A percentile compares a stretch with the other conserved stretches of the same genome.
Conservation (phyloP, 1,139 yeast genomes). For the Diutina pseudorugosa region DNA sequence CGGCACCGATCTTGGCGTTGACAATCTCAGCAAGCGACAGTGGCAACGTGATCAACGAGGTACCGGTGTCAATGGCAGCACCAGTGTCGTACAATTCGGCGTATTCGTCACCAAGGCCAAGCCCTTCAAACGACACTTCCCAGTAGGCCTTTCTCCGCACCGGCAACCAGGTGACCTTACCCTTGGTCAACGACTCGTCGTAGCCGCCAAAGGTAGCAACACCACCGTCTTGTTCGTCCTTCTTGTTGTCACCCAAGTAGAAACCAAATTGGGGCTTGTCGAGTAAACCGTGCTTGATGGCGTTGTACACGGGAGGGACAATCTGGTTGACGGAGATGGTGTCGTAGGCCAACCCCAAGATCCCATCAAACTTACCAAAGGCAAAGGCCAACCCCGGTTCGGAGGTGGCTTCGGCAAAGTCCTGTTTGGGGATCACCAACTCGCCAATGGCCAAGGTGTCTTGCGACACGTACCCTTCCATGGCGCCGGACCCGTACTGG, state of each 20-base stretch:
- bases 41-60: constrained; percentile 90
- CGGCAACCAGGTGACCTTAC: constrained; percentile 88
- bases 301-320: constrained; percentile 90
- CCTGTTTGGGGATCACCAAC: constrained; percentile 73
- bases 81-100: constrained; percentile 78
- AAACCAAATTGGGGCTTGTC: constrained; percentile 83
- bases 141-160: constrained; percentile 99
- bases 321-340: constrained; percentile 78
- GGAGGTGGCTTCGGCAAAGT: constrained; percentile 90
- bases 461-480: constrained; percentile 84
- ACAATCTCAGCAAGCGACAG: constrained; percentile 89
- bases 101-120: constrained; percentile 83
- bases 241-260: constrained; percentile 67
- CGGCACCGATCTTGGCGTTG: constrained; percentile 93
- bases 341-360: constrained; percentile 87
- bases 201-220: constrained; percentile 91
- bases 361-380: constrained; percentile 96
- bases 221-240: constrained; percentile 62
- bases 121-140: constrained; percentile 90
- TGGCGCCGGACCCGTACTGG: constrained; percentile 84
- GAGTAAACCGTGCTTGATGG: constrained; percentile 65
- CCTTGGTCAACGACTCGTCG: constrained; percentile 61
- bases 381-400: constrained; percentile 98
- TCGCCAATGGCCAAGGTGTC: constrained; percentile 77
- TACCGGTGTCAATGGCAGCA: constrained; percentile 98